A percentile compares a stretch with the other conserved stretches of the same genome.
Evolutionary conservation across 495 filamentous ascomycete species (phyloP).

Genomic region (Cercophora newfieldiana): DNA sequence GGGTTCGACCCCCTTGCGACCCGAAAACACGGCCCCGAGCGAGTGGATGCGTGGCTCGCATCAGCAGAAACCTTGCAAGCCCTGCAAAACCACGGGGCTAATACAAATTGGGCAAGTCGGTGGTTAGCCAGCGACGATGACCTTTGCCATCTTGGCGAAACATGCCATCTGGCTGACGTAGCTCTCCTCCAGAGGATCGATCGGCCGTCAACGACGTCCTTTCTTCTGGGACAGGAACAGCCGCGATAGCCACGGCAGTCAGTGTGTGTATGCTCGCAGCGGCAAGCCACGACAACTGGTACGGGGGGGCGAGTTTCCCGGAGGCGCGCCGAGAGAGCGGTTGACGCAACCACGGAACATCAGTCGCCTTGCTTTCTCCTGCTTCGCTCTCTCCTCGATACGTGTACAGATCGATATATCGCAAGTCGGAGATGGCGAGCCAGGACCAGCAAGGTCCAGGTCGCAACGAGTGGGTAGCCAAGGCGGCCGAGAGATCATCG

Average conservation of each 20-base stretch:
- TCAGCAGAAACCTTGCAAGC: slow-evolving; percentile 26
- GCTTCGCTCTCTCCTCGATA: background rate
- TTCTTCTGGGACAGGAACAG: background rate
- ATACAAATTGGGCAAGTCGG: slow-evolving; percentile 26
- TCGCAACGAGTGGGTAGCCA: background rate
- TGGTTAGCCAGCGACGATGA: slow-evolving; percentile 17
- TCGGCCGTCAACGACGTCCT: slow-evolving; percentile 2
- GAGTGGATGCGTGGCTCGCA: slow-evolving; percentile 28
- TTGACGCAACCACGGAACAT: background rate
- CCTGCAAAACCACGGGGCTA: slow-evolving; percentile 24
- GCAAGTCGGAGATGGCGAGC: background rate
- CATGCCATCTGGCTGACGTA: slow-evolving; percentile 11
- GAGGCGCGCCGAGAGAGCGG: background rate
- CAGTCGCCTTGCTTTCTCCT: background rate
- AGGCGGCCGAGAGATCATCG: slow-evolving; percentile 1
- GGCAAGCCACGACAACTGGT: background rate
- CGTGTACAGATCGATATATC: background rate
- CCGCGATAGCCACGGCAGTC: slow-evolving; percentile 9
- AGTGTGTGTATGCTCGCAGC: background rate
- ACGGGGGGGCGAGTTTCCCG: background rate
- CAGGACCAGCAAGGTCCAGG: background rate
- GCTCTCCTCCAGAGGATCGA: slow-evolving; percentile 9
- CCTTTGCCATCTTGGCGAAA: slow-evolving; percentile 16
- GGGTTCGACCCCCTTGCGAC: slow-evolving; percentile 23
- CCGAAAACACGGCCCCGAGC: slow-evolving; percentile 28